Evolutionary conservation across 2,329 filamentous ascomycete genomes (phyloP), one percentile per base, ranked within the genome.

Genomic region (Purpureocillium lavendulum): DNA sequence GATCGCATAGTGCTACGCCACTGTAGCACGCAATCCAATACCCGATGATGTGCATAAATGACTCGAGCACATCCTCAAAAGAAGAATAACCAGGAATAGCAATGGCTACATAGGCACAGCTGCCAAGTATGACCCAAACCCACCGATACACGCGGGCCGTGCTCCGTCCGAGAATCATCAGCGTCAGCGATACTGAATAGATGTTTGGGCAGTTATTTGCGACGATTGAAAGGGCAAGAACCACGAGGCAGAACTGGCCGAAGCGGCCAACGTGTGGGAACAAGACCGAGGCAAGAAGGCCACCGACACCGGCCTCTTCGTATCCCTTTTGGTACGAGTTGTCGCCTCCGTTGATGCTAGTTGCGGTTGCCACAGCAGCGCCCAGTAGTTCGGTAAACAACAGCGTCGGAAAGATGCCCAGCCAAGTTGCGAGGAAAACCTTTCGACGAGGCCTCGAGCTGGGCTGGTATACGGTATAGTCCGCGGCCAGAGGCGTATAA

Each of bases 391-490:
- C 73, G 2, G 78, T 82, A 64, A 88, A 87, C 45, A 82, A 62
- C 2, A 87, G 71, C 2, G 84, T 79, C 47, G 82, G 57, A 47
- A 82, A 71, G 13, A 88, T 69, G 12, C 84, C 84, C 21, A 66
- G 56, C 61, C 77, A 87, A 26, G 82, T 82, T 57, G 74, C 77
- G 45, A 73, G 50, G 61, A 87, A 88, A 41, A 87, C 66, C 40
- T 75, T 75, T 26, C 56, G 59, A 30, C 75, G 70, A 34, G 71
- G 70, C 36, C 75, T 73, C 21, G 61, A 67, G 2, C 65, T 61
- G 0, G 82, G 82, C 51, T 86, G 82, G 57, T 87, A 87, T 30
- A 85, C 81, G 11, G 80, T 85, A 61, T 87, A 87, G 53, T 87
- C 84, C 16, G 82, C 78, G 0, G 83, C 81, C 46, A 80, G 82